These are phyloP conservation scores for Penicillium egyptiacum DNA, from an alignment of 495 filamentous ascomycete genomes.

Conservation along the genomic window DNA sequence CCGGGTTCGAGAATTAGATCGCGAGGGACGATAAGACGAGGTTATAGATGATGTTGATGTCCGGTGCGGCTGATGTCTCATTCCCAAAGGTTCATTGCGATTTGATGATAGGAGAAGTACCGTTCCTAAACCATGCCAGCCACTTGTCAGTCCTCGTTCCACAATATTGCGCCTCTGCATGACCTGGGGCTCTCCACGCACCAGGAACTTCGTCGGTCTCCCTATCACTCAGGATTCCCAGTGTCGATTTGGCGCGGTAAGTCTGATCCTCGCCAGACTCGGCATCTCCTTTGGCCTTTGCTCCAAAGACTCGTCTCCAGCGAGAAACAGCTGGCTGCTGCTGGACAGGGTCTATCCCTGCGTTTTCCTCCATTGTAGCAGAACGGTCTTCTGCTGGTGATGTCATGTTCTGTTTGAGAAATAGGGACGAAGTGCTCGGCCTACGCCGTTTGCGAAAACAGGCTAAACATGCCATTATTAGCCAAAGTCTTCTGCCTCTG, in stretches of 20 bases:
- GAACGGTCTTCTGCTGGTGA: conserved; percentile 2
- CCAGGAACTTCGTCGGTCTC: conserved; percentile 91
- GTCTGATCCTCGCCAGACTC: conserved; percentile 11
- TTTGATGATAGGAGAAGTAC: conserved; percentile 73
- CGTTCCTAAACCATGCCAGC: conserved; percentile 56
- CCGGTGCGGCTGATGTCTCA: conserved; percentile 70
- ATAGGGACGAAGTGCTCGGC: too few relatives aligned
- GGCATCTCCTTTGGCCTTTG: conserved; percentile 4
- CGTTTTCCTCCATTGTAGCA: conserved; percentile 1
- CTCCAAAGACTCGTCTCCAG: conserved; percentile 27
- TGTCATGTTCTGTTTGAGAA: conserved; percentile 7
- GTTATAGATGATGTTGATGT: conserved; percentile 76
- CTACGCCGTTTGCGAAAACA: not conserved
- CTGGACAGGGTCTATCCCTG: not conserved
- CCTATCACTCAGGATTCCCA: conserved; percentile 82
- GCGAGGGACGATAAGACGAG: conserved; percentile 51
- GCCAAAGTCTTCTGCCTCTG: not conserved
- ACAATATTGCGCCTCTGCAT: not conserved
- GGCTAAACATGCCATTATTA: conserved; percentile 3
- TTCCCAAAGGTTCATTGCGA: conserved; percentile 78
- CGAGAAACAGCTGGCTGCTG: conserved; percentile 8
- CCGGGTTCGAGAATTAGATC: conserved; percentile 32
- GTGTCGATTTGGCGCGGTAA: conserved; percentile 61
- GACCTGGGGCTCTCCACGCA: conserved; percentile 37
- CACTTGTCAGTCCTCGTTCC: conserved; percentile 10